Evolutionary conservation across 139 green algal species (phyloP), one percentile per base, ranked within the genome.

Genomic region (Pseudopediastrum boryanum): DNA sequence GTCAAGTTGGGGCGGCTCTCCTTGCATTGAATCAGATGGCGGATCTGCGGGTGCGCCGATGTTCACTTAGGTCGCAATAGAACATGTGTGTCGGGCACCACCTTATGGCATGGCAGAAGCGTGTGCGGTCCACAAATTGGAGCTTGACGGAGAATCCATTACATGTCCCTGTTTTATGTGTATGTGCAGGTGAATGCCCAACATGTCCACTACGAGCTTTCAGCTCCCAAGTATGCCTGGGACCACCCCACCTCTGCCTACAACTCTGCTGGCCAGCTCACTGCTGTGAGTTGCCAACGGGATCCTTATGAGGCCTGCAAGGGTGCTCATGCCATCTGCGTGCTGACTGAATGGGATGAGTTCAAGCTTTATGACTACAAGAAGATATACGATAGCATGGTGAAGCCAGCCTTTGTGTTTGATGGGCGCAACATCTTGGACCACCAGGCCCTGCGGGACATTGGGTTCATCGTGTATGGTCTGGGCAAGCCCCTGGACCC

Each of bases 341-440:
- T 99, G 4, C 86, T 99, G 58, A 99, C 96, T 9, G 97, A 99
- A 90, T 99, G 97, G 97, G 97, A 99, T 74, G 88, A 97, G 84
- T 99, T 99, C 90, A 99, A 98, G 88, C 91, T 91, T 12, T 93
- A 91, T 39, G 92, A 95, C 82, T 94, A 86, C 76, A 31, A 82
- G 62, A 82, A 86, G 36, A 83, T 98, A 13, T 97, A 95, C 72
- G 84, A 89, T 46, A 83, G 63, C 67, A 99, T 99, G 97, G 79
- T 89, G 43, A 99, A 99, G 92, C 97, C 97, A 13, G 95, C 97
- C 1, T 99, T 98, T 76, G 76, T 99, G n/a, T 99, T 99, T 86
- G 97, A 99, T 76, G 71, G 97, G 42, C 92, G 97, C 73, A 98
- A 98, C 87, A 93, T 98, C 59, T 81, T 99, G 51, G 88, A 98